Evolutionary conservation across 2,329 filamentous ascomycete genomes (phyloP).

Genomic region (Periconia sp.): DNA sequence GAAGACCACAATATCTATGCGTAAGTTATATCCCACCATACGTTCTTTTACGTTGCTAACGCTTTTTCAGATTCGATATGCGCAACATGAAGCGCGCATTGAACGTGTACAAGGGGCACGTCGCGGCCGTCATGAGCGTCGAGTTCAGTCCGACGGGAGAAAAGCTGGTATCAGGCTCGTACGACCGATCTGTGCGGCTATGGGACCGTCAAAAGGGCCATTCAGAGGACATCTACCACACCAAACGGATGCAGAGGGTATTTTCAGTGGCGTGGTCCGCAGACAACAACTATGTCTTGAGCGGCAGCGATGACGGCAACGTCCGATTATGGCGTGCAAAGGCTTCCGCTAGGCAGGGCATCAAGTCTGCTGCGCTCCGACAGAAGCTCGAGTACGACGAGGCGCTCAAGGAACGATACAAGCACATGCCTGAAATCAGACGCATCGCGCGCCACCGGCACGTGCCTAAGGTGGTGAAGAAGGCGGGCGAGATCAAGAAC

Average conservation of each 20-base stretch:
- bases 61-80: conserved; percentile 76
- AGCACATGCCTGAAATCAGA: conserved; percentile 94
- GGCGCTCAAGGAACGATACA: conserved; percentile 78
- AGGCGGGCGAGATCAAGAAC: conserved; percentile 90
- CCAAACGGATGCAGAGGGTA: conserved; percentile 95
- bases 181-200: conserved; percentile 83
- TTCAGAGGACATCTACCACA: conserved; percentile 93
- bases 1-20: conserved; percentile 88
- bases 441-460: conserved; percentile 91
- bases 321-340: conserved; percentile 86
- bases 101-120: conserved; percentile 88
- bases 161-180: conserved; percentile 86
- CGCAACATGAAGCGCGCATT: conserved; percentile 83
- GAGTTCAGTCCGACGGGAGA: conserved; percentile 94
- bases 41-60: conserved; percentile 3
- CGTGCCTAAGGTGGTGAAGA: conserved; percentile 90
- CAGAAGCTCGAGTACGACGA: conserved; percentile 92
- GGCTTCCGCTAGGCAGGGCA: conserved; percentile 77
- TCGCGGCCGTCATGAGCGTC: conserved; percentile 92
- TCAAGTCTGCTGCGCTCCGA: conserved; percentile 82
- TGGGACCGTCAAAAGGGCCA: conserved; percentile 82
- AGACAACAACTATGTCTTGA: conserved; percentile 86
- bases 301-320: conserved; percentile 92
- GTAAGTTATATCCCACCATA: conserved; percentile 10
- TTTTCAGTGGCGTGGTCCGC: conserved; percentile 84